These are phyloP conservation scores for Tuctoria greenei DNA, from an alignment of 176 grass and related monocot species.

Conservation along the genomic window DNA sequence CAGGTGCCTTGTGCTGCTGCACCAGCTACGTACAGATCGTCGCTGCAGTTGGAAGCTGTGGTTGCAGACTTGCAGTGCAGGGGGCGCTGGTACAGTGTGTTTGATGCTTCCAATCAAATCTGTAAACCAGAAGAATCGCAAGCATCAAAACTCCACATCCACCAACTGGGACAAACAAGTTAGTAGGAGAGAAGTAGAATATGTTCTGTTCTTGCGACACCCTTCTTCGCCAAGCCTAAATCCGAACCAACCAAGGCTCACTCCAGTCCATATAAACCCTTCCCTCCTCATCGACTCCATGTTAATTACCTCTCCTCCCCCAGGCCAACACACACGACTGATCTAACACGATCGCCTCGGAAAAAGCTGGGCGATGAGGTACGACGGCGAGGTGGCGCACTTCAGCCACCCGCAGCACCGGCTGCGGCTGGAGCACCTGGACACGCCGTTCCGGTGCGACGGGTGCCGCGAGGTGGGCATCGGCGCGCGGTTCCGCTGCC, in stretches of 20 bases:
- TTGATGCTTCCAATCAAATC: not conserved
- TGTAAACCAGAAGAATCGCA: not conserved
- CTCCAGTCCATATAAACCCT: not conserved
- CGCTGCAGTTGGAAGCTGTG: not conserved
- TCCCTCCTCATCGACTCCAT: no score
- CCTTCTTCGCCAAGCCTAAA: constrained; percentile 28
- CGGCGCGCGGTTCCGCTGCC: constrained; percentile 76
- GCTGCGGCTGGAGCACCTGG: constrained; percentile 69
- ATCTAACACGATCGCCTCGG: not conserved
- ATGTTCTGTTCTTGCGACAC: constrained; percentile 39
- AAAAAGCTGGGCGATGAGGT: constrained; percentile 49
- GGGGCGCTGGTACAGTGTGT: no score
- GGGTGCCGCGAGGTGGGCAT: constrained; percentile 87
- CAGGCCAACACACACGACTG: not conserved
- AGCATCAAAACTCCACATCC: constrained; percentile 27
- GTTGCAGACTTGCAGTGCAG: no score
- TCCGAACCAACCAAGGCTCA: not conserved
- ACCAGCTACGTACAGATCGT: constrained; percentile 8
- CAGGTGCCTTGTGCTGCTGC: constrained; percentile 29
- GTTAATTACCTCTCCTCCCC: not conserved
- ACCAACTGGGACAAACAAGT: not conserved
- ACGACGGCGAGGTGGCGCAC: constrained; percentile 79
- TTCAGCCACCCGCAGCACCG: constrained; percentile 95
- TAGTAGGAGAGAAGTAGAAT: not conserved
- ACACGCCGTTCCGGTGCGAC: constrained; percentile 85